Evolutionary conservation across 192 early-diverging fungal species (phyloP).

Genomic region (Lobosporangium transversale): DNA sequence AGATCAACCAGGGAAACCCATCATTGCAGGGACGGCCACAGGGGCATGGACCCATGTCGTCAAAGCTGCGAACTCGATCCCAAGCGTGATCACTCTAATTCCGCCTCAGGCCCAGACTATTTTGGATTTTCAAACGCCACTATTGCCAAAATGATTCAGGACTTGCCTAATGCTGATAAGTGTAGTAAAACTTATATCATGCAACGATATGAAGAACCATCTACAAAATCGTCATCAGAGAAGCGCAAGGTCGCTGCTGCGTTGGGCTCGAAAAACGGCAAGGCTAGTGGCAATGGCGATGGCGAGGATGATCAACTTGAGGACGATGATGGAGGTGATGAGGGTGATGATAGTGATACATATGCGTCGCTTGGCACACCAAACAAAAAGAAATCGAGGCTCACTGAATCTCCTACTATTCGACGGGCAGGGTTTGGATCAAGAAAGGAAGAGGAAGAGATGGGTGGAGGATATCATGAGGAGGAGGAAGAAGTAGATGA

Average conservation of each 20-base stretch:
- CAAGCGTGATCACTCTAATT: slow-evolving; percentile 80
- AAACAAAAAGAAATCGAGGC: slow-evolving; percentile 9
- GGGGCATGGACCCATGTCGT: slow-evolving; percentile 91
- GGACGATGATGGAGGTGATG: slow-evolving; percentile 13
- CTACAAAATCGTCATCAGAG: background rate
- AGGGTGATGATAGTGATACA: slow-evolving; percentile 24
- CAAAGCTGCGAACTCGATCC: slow-evolving; percentile 80
- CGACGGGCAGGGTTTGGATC: slow-evolving; percentile 30
- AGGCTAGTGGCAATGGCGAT: too few species aligned
- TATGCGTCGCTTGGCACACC: slow-evolving; percentile 32
- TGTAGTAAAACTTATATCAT: slow-evolving; percentile 80
- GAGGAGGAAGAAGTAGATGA: slow-evolving; percentile 37
- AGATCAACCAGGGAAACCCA: slow-evolving; percentile 77
- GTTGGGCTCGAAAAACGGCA: background rate
- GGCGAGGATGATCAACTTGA: too few species aligned
- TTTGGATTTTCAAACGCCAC: slow-evolving; percentile 91
- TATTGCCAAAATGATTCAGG: slow-evolving; percentile 88
- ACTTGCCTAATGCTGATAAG: slow-evolving; percentile 75
- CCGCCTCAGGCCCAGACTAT: slow-evolving; percentile 89
- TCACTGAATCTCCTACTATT: slow-evolving; percentile 13
- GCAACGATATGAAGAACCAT: slow-evolving; percentile 69
- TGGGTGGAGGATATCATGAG: slow-evolving; percentile 27
- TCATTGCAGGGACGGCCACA: slow-evolving; percentile 82
- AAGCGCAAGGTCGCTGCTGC: too few species aligned
- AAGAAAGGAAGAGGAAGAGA: slow-evolving; percentile 22